Evolutionary conservation across 164 flowering plant genomes (phyloP), one percentile per base, ranked within the genome.

Genomic region (Macadamia tetraphylla): DNA sequence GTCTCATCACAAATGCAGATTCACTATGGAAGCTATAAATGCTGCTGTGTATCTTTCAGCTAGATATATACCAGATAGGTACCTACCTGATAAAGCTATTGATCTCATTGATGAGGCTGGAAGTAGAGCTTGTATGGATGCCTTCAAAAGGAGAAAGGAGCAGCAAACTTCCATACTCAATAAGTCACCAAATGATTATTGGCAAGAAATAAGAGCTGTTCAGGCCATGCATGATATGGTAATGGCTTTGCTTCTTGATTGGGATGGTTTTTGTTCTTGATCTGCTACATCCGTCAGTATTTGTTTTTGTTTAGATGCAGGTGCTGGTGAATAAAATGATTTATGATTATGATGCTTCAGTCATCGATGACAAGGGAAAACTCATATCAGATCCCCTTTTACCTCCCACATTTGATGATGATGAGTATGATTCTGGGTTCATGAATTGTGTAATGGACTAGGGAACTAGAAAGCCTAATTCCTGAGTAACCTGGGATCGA

Each of bases 81-180:
- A 79, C 79, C 94, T 92, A 70, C 98, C 98, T 46, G 98, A 92
- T 75, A 92, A 92, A 78, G 98, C 98, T 32, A 92, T 92, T 71
- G 98, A 92, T 76, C 92, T 92, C 72, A 83, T 92, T 68, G 98
- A 92, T 67, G 98, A 92, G 79, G 98, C 96, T 17, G 96, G 96
- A 73, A 90, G 96, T 79, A 84, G 84, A 80, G 89, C 94, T 66
- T 87, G 84, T 62, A 88, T 88, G 67, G 83, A 85, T 71, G 83
- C 90, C 32, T 85, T 71, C 72, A 83, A 70, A 77, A 84, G 77
- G 77, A 88, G 72, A 73, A 89, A 73, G 76, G 87, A 87, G 77
- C 74, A 79, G 62, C 82, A 79, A 72, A 81, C 76, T 58, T 40
- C 60, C 65, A 75, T 91, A 66, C 93, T 89, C 65, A 80, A 86